Base-by-base conservation (phyloP, 495 filamentous ascomycete species). In the Daldinia bambusicola region DNA sequence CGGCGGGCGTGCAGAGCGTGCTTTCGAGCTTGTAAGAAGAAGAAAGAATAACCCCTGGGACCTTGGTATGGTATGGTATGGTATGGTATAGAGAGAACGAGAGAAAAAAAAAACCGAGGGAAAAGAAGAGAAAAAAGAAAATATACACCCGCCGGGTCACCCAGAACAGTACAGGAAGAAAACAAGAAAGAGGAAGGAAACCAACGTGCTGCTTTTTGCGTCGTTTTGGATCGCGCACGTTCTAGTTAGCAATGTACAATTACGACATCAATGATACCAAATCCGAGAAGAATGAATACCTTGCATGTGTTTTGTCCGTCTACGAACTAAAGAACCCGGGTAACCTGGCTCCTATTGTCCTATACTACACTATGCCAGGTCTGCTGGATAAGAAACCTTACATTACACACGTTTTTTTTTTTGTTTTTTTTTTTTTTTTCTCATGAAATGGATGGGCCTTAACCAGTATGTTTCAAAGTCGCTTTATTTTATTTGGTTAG, bases 1-100 rank as follows among this genome's bases (percentile, higher is more conserved):
- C 88, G 43, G 84, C 91, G 31, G 93, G 91, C 0, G 89, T 98
- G 71, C 93, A 96, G 80, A 88, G 89, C 67, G 91, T 93, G 10
- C 83, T 98, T 74, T 80, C 83, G 16, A 75, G 83, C 26, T 75
- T 85, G 67, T 85, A 65, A 78, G 38, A 26, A 26, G 26, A 26
- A 1, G 26, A 26, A 26, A 26, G 26, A 26, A 26, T 3, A 3
- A 3, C 26, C 3, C 26, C 26, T 26, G 3, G 26, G 4, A 8
- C 9, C 34, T 36, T 2, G 9, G 34, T 36, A 36, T 26, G 26
- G 26, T 26, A 26, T 26, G 34, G 40, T 6, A 43, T 43, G 40
- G 40, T 1, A 14, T 1, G 12, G 10, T 5, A 43, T 13, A 12
- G 50, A 52, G 48, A 31, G 10, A 2, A 4, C 8, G 16, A 20